phyloP scores from a whole-genome alignment of 2,329 filamentous ascomycete species.

The Xylariales sp. region DNA sequence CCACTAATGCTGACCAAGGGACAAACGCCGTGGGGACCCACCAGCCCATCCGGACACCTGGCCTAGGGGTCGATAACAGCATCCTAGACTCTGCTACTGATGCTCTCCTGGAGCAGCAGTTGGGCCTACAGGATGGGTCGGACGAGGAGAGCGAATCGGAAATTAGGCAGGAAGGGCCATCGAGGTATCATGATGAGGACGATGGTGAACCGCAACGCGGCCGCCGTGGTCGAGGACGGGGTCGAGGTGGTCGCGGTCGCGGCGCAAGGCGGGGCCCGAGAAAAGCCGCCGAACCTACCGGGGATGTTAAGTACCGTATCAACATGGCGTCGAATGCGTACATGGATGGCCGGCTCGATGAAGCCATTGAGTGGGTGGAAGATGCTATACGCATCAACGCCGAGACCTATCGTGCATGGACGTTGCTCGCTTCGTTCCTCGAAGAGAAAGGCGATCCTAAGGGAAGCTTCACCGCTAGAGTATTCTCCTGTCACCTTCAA shows the following conservation, averaged over 20 bases:
- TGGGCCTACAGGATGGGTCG: constrained; percentile 36
- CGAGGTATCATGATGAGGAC: constrained; percentile 24
- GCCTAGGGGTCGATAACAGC: constrained; percentile 27
- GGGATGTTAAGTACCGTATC: constrained; percentile 76
- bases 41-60: neutral
- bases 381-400: constrained; percentile 77
- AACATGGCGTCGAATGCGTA: constrained; percentile 76
- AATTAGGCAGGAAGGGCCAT: constrained; percentile 3
- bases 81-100: constrained; percentile 41
- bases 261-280: constrained; percentile 59
- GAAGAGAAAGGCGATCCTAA: constrained; percentile 68
- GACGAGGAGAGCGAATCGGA: constrained; percentile 35
- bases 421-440: constrained; percentile 69
- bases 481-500: constrained; percentile 71
- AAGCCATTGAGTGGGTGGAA: constrained; percentile 67
- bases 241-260: constrained; percentile 33
- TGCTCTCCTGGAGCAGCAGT: constrained; percentile 45
- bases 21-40: constrained; percentile 7
- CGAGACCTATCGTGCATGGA: constrained; percentile 74
- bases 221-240: constrained; percentile 31
- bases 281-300: constrained; percentile 74
- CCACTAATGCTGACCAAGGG: neutral
- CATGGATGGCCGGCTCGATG: constrained; percentile 69
- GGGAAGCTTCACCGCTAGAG: constrained; percentile 68
- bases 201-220: constrained; percentile 23